Evolutionary conservation across 495 filamentous ascomycete species (phyloP), one percentile per base, ranked within the genome.

Genomic region (Corynascus novoguineensis): DNA sequence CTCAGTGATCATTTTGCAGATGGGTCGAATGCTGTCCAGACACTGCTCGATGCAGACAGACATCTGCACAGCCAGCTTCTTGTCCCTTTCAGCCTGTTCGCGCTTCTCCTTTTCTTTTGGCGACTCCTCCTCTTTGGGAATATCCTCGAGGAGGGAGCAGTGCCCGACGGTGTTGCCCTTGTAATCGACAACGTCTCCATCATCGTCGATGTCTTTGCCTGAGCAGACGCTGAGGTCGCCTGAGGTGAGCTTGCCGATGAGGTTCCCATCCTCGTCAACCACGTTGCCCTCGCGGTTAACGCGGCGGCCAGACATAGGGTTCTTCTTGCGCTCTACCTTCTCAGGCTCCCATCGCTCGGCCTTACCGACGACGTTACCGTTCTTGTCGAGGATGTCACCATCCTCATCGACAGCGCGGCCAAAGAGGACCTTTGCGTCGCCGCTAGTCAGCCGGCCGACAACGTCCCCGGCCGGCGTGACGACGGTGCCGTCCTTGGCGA

Each of bases 231-330:
- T 77, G 37, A 90, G 74, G 44, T 90, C 80, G 48, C 90, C 90
- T 6, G 80, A 79, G 6, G 88, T 92, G 38, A 95, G 75, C 65
- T 85, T 86, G 53, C 87, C 90, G 60, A 93, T 84, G 49, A 93
- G 62, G 62, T 95, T 85, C 34, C 90, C 90, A 60, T 92, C 83
- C 41, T 85, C 80, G 62, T 93, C 87, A 41, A 87, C 81, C 1
- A 95, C 88, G 61, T 93, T 86, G 27, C 88, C 90, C 61, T 92
- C 87, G 38, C 83, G 83, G 75, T 86, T 93, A 68, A 95, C 86
- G 64, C 80, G 83, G 59, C 83, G 83, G 34, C 89, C 89, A 25
- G 85, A 73, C 84, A 92, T 89, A 49, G 73, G 71, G 51, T 68
- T 73, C 62, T 75, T 69, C 38, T 72, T 68, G 52, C 81, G 82